Evolutionary conservation across 768 basidiomycete genomes (phyloP).

Genomic region (Leucogyrophana mollusca): DNA sequence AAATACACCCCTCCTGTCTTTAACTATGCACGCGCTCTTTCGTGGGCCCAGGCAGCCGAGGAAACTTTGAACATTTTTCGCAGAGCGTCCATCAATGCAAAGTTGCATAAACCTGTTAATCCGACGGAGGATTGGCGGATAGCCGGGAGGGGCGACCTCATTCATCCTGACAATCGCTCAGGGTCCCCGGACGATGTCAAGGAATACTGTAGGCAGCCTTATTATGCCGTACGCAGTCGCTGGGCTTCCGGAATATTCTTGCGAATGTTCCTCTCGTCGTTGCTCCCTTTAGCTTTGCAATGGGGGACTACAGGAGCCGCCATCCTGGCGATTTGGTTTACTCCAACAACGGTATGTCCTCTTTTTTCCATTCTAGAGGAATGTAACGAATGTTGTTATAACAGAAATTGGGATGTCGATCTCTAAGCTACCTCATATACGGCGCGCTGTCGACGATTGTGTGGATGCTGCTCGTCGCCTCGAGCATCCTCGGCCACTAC

Average conservation of each 20-base stretch:
- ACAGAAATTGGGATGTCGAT: constrained; percentile 34
- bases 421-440: constrained; percentile 28
- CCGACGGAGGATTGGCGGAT: constrained; percentile 7
- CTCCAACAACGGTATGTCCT: constrained; percentile 19
- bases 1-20: constrained; percentile 20
- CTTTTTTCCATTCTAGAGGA: not conserved
- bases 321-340: constrained; percentile 19
- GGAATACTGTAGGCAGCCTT: constrained; percentile 17
- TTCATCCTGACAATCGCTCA: constrained; percentile 12
- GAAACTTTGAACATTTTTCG: not conserved
- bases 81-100: constrained; percentile 10
- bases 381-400: not conserved
- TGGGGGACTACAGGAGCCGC: constrained; percentile 28
- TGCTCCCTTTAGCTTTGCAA: constrained; percentile 19
- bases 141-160: not conserved
- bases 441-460: constrained; percentile 24
- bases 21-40: constrained; percentile 20
- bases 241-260: constrained; percentile 17
- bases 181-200: constrained; percentile 18
- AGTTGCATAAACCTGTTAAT: constrained; percentile 6
- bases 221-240: constrained; percentile 2
- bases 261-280: constrained; percentile 20
- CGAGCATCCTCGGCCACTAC: constrained; percentile 25
- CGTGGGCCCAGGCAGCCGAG: constrained; percentile 16
- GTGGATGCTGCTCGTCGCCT: constrained; percentile 29